These are phyloP conservation scores for Flaveria bidentis DNA, from an alignment of 129 eudicot genomes.

Conservation along the genomic window DNA sequence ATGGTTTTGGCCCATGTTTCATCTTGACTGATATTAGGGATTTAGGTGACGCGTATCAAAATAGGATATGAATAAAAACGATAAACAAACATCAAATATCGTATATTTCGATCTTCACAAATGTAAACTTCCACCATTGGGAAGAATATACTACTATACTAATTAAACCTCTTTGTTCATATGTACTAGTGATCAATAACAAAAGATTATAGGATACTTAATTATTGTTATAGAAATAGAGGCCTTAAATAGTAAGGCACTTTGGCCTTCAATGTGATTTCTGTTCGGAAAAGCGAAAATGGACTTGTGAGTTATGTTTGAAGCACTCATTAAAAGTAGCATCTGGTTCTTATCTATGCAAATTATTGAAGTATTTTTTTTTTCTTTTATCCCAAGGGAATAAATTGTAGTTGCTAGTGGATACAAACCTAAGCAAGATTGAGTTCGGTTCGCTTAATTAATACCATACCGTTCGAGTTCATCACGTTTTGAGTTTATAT, in stretches of 20 bases:
- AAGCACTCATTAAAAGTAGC: conserved; percentile 30
- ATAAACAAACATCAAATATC: not conserved
- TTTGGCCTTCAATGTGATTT: conserved; percentile 6
- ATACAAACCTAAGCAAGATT: not conserved
- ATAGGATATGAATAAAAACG: not conserved
- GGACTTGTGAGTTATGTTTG: conserved; percentile 27
- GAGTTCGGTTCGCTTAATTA: not conserved
- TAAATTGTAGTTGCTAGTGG: conserved; percentile 22
- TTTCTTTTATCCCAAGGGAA: conserved; percentile 15
- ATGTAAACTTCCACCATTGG: no score
- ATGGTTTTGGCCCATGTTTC: not conserved
- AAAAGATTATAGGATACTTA: not conserved
- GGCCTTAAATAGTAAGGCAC: conserved; percentile 8
- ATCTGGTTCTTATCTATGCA: conserved; percentile 40
- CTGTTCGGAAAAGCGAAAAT: conserved; percentile 10
- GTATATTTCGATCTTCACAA: not conserved
- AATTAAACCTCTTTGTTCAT: not conserved
- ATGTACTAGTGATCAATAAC: conserved; percentile 7
- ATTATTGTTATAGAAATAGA: not conserved
- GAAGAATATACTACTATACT: no score
- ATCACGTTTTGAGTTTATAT: no score
- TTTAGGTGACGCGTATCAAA: not conserved
- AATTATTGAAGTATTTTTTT: conserved; percentile 32
- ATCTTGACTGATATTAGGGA: conserved; percentile 9
- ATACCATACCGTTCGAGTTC: no score